phyloP scores from a whole-genome alignment of 2,329 filamentous ascomycete genomes.

The Berkeleyomyces rouxiae region DNA sequence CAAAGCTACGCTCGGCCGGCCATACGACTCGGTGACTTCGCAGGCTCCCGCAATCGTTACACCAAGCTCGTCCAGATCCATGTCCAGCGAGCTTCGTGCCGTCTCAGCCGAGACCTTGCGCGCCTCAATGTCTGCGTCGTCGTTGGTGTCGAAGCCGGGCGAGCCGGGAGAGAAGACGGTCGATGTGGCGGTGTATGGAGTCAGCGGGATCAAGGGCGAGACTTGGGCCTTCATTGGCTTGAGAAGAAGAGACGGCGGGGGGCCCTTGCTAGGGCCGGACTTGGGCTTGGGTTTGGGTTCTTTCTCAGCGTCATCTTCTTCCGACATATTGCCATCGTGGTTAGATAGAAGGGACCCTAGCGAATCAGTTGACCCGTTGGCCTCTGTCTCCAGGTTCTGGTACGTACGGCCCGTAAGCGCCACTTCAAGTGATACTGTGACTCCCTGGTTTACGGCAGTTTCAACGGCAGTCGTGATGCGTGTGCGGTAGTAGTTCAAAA shows the following conservation, averaged over 20 bases:
- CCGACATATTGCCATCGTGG: neutral
- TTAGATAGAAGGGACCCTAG: constrained; percentile 7
- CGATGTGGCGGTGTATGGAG: constrained; percentile 11
- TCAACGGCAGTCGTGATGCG: constrained; percentile 23
- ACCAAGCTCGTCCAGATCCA: constrained; percentile 7
- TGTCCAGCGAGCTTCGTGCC: constrained; percentile 8
- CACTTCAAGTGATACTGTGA: constrained; percentile 3
- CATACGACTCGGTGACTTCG: constrained; percentile 8
- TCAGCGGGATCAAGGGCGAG: neutral
- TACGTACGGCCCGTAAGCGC: constrained; percentile 10
- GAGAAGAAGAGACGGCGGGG: constrained; percentile 9
- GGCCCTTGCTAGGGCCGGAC: neutral
- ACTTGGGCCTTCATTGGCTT: constrained; percentile 6
- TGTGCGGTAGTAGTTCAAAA: constrained; percentile 31
- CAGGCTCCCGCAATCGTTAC: neutral
- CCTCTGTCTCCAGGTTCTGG: constrained; percentile 2
- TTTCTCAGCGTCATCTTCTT: neutral
- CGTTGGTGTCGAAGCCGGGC: constrained; percentile 2
- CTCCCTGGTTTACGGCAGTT: constrained; percentile 27
- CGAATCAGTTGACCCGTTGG: constrained; percentile 6
- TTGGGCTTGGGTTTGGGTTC: constrained; percentile 4
- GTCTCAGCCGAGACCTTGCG: constrained; percentile 6
- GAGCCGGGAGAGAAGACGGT: constrained; percentile 10
- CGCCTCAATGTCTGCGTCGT: constrained; percentile 4
- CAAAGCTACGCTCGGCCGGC: constrained; percentile 17